phyloP scores from a whole-genome alignment of 2,329 filamentous ascomycete genomes.

The Tolypocladium capitatum region DNA sequence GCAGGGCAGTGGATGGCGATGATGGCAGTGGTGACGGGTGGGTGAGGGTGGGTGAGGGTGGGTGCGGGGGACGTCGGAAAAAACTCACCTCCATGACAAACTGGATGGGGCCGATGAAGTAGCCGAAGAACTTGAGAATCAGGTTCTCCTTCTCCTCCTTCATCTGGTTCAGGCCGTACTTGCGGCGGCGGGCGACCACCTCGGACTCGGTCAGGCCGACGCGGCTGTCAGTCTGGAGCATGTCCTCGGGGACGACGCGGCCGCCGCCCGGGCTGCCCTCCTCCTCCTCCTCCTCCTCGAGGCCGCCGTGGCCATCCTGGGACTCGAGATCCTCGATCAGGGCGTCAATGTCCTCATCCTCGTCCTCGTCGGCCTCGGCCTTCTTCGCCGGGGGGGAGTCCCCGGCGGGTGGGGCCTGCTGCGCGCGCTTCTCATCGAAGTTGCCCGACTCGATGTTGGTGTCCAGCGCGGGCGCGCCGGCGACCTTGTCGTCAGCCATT shows the following conservation, averaged over 20 bases:
- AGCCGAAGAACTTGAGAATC: constrained; percentile 67
- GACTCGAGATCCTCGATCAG: constrained; percentile 81
- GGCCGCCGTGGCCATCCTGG: constrained; percentile 52
- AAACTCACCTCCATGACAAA: constrained; percentile 77
- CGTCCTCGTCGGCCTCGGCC: constrained; percentile 47
- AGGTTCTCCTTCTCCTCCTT: constrained; percentile 83
- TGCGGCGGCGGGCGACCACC: constrained; percentile 49
- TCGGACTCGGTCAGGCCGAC: constrained; percentile 61
- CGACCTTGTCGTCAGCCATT: constrained; percentile 43
- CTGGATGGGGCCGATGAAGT: constrained; percentile 81
- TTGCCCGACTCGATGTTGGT: constrained; percentile 51
- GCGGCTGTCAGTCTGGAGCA: constrained; percentile 63
- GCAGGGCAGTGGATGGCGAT: neutral
- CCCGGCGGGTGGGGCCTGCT: constrained; percentile 12
- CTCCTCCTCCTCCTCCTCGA: constrained; percentile 49
- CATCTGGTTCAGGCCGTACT: constrained; percentile 78
- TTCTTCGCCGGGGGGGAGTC: constrained; percentile 20
- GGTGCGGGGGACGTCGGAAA: neutral
- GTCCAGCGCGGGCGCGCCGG: constrained; percentile 43
- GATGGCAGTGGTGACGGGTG: neutral
- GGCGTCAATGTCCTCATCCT: constrained; percentile 70
- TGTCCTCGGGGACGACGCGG: constrained; percentile 55
- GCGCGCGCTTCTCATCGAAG: constrained; percentile 49
- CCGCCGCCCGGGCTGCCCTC: constrained; percentile 36
- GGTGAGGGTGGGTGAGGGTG: too few relatives aligned